Evolutionary conservation across 2,329 filamentous ascomycete species (phyloP), one percentile per base, ranked within the genome.

Genomic region (Arthrobotrys musiformis): DNA sequence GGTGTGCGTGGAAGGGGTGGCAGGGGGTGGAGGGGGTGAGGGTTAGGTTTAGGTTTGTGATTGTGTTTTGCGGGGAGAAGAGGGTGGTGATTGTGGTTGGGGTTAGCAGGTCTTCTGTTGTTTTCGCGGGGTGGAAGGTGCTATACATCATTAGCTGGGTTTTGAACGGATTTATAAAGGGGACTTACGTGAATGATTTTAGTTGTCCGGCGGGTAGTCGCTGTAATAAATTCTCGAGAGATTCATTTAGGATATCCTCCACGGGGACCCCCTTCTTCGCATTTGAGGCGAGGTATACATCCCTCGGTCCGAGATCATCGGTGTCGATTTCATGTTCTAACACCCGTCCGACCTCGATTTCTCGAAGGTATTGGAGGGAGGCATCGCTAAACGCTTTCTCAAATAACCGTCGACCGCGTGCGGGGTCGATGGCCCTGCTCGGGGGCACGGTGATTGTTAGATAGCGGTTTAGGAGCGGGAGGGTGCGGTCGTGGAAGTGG

Each of bases 361-460:
- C 56, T 2, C 44, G 58, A 22, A 70, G 30, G 15, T 56, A 63
- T 6, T 24, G n/a, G 2, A 63, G 17, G 1, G 56, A 63, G 7
- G 13, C 22, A 0, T 44, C n/a, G 2, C 42, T 70, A 9, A 35
- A 70, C 1, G 58, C 58, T n/a, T 37, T 56, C 1, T 44, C 30
- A 11, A 70, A 70, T 46, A 60, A 37, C 6, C 13, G 9, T n/a
- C n/a, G n/a, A n/a, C 26, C 56, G 40, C 13, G 46, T 42, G 22
- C 17, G 24, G 7, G 30, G 4, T 30, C 17, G 2, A 42, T 15
- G 0, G 35, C 28, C 1, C 24, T 11, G 2, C 15, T 19, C 11
- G 22, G 15, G n/a, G 40, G 33, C 1, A 46, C 33, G 2, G 33
- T 70, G 24, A 70, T 70, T 13, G 54, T 63, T n/a, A 70, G 46